Evolutionary conservation across 2,329 filamentous ascomycete genomes (phyloP).

Genomic region (Neocucurbitaria cava): DNA sequence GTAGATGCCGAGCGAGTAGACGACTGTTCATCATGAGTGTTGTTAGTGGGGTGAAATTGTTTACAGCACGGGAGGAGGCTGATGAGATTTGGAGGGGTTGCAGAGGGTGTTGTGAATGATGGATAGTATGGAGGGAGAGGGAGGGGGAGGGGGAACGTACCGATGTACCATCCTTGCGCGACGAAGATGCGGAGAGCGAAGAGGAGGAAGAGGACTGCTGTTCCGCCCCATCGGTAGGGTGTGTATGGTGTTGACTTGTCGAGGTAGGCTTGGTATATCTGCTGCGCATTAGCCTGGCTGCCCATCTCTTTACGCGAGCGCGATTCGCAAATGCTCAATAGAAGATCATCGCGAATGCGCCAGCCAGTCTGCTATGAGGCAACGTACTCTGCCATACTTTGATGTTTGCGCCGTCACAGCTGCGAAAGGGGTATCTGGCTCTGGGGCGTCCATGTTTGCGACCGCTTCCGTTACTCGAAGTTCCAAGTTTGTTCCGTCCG

Average conservation of each 20-base stretch:
- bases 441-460: conserved; percentile 76
- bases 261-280: conserved; percentile 94
- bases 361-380: conserved; percentile 10
- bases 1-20: conserved; percentile 97
- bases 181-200: conserved; percentile 91
- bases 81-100: too few species aligned
- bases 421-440: conserved; percentile 92
- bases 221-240: conserved; percentile 88
- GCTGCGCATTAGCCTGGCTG: conserved; percentile 29
- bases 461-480: conserved; percentile 1
- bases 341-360: conserved; percentile 8
- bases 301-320: background rate
- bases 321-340: background rate
- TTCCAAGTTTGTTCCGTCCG: background rate
- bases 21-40: conserved; percentile 71
- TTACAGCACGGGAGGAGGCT: too few species aligned
- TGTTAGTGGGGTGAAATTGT: conserved; percentile 7
- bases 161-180: conserved; percentile 98
- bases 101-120: too few species aligned
- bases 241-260: conserved; percentile 92
- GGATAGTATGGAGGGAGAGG: too few species aligned
- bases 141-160: too few species aligned
- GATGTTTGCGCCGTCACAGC: conserved; percentile 87
- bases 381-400: conserved; percentile 72
- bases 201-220: conserved; percentile 73